Evolutionary conservation across 768 basidiomycete species (phyloP), one percentile per base, ranked within the genome.

Genomic region (Pleurotus giganteus): DNA sequence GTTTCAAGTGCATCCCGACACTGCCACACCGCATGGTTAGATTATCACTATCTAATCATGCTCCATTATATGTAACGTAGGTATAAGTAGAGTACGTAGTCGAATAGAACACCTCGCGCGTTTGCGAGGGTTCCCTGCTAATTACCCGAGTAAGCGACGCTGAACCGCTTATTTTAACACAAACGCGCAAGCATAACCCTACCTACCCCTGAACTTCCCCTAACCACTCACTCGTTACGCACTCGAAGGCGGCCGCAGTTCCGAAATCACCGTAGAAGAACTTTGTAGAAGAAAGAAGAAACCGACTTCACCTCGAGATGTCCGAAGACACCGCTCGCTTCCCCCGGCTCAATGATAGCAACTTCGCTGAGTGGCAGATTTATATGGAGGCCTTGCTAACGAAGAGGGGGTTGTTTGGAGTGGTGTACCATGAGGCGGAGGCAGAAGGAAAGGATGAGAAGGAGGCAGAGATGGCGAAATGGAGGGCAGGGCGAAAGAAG

Each of bases 311-410:
- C 9, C 41, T 21, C 9, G 26, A 21, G 8, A 47, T 47, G 45
- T 23, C 45, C 19, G 45, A 47, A 2, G 45, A 47, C 4, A 23
- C 26, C 7, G 24, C 13, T 24, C 45, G 24, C 26, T 58, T 67
- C 51, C 39, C 51, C 2, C 41, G 31, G 15, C 65, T 67, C 50
- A 60, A 62, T 15, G 56, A 65, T 37, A 12, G 56, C 31, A 68
- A 68, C 58, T 66, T 63, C 39, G 28, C 49, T 3, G 59, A 65
- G 28, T 68, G 65, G 66, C 45, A 54, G 4, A 21, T 68, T 15
- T 46, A 49, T 5, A 66, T 66, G 65, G 61, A 65, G 34, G 65
- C 64, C 19, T n/a, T 52, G 19, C 60, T 67, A 3, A 54, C 59
- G 19, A 29, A 55, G 13, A 53, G 50, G 32, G 57, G 58, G 11